Base-by-base conservation (phyloP, 331 rosid genomes). In the Spiraea crenata region DNA sequence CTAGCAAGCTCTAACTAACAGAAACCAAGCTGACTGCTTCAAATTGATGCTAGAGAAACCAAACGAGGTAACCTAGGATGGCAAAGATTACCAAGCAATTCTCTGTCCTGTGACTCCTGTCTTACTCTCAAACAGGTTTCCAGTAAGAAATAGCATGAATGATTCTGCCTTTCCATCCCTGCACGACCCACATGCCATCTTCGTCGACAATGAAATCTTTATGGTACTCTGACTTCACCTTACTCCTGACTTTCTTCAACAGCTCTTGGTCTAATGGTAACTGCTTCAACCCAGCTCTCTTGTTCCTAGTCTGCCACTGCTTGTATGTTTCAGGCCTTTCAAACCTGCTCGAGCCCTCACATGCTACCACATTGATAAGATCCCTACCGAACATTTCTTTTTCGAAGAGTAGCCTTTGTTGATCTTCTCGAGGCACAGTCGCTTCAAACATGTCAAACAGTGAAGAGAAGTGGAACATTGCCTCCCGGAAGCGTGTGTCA, bases 301-400 rank as follows among this genome's bases (percentile, higher is more conserved):
- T 63, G 71, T 89, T 91, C 73, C 99, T 79, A 40, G 74, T 74
- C 77, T 89, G 96, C 97, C 99, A 93, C 60, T 85, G 92, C 84
- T 83, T 89, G 79, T 91, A 93, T 1, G 90, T 84, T 79, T 91
- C 99, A 0, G 97, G 99, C 79, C 91, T 87, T 69, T 93, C 99
- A 16, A 93, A 83, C 73, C 99, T 89, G 70, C 83, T 87, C 4
- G 82, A 68, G 38, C 91, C 97, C 70, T 93, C 99, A 57, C 97
- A 85, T 0, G 99, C 96, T 74, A 90, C 76, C 25, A 87, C 96
- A 57, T 90, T 93, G 76, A 88, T 80, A 6, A 75, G 83, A 51
- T 93, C 87, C 74, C 82, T 87, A 50, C 97, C 98, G 11, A 71
- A 52, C 60, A 84, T 45, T 62, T 71, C 91, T 73, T 61, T 82